phyloP scores from a whole-genome alignment of 345 rosid genomes.

The Boechera stricta region DNA sequence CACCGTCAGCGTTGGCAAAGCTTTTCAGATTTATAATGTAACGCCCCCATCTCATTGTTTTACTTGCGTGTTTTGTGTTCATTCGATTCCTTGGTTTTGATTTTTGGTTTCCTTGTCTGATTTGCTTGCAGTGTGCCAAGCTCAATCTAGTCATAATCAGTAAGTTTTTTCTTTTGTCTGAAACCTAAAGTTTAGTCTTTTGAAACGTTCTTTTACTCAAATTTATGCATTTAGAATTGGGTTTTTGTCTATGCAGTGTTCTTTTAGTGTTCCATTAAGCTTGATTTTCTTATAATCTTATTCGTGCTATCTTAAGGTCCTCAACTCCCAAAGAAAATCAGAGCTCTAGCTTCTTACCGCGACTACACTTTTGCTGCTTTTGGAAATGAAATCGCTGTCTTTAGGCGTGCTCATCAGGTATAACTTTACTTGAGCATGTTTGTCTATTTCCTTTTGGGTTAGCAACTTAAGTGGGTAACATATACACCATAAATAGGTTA shows the following conservation, averaged over 20 bases:
- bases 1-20: conserved; percentile 92
- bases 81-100: neutral
- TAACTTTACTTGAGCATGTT: neutral
- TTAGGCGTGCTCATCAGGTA: conserved; percentile 89
- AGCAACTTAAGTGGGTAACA: neutral
- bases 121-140: conserved; percentile 75
- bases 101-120: neutral
- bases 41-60: neutral
- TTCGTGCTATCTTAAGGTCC: conserved; percentile 58
- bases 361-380: conserved; percentile 87
- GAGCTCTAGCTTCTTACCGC: conserved; percentile 86
- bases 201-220: neutral
- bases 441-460: neutral
- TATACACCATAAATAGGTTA: neutral
- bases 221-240: conserved; percentile 13
- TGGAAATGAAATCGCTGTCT: conserved; percentile 72
- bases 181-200: conserved; percentile 8
- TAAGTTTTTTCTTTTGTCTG: conserved; percentile 41
- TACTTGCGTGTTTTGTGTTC: neutral
- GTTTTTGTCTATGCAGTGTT: conserved; percentile 1
- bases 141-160: conserved; percentile 77
- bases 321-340: conserved; percentile 82
- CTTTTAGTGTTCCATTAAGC: neutral
- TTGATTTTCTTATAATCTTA: conserved; percentile 12
- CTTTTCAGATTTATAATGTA: conserved; percentile 88